phyloP scores from a whole-genome alignment of 2,329 filamentous ascomycete species.

The Hortaea werneckii region DNA sequence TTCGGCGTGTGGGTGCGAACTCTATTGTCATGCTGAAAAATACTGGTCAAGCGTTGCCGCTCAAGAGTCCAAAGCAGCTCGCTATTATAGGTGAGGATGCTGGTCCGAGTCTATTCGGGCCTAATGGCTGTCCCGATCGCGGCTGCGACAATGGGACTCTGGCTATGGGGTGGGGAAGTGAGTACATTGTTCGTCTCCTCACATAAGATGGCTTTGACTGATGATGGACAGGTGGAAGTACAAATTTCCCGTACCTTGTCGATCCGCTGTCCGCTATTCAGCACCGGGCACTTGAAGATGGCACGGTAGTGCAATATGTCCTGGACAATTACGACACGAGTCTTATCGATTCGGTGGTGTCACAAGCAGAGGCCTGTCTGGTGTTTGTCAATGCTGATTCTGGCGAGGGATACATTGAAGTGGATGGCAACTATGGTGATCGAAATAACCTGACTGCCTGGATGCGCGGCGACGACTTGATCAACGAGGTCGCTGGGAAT shows the following conservation, averaged over 20 bases:
- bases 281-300: background rate
- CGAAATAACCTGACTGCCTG: conserved; percentile 16
- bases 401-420: conserved; percentile 27
- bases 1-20: conserved; percentile 49
- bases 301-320: background rate
- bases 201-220: conserved; percentile 43
- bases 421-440: conserved; percentile 31
- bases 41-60: conserved; percentile 42
- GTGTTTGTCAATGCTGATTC: conserved; percentile 24
- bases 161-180: conserved; percentile 24
- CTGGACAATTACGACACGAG: conserved; percentile 12
- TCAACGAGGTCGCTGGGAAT: conserved; percentile 17
- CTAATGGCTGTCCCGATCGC: conserved; percentile 31
- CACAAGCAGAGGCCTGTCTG: conserved; percentile 18
- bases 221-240: conserved; percentile 64
- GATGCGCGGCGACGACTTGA: conserved; percentile 14
- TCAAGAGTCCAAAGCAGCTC: conserved; percentile 33
- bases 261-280: background rate
- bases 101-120: conserved; percentile 34
- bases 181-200: conserved; percentile 6
- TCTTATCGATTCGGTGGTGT: conserved; percentile 16
- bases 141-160: conserved; percentile 29
- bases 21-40: conserved; percentile 54
- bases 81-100: conserved; percentile 43
- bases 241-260: conserved; percentile 46